Base-by-base conservation (phyloP, 495 filamentous ascomycete genomes). In the Cercophora sp. region DNA sequence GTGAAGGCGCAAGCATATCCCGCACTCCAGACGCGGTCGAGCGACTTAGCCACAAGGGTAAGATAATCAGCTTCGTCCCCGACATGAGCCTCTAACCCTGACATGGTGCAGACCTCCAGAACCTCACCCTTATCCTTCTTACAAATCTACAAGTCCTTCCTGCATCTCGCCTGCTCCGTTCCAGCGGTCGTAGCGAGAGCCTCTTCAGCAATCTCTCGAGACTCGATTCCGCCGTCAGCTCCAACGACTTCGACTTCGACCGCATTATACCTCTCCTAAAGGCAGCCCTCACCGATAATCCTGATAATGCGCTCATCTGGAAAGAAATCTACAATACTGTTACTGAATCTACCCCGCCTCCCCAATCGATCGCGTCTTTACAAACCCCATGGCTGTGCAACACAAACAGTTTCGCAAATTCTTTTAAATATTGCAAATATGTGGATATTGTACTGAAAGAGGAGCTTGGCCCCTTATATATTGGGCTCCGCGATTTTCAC, bases 381-480 rank as follows among this genome's bases (percentile, higher is more conserved):
- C 65, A 79, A 59, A 76, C 70, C 2, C 70, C 63, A 55, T 71
- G 58, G 65, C 61, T 64, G 36, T 61, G 56, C 52, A 77, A 75
- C 48, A 70, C 67, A 40, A 60, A 65, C 59, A 70, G 70, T 53
- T 71, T 74, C 52, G 63, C 54, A 35, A 70, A 75, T 50, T 70
- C 68, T 18, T 75, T 68, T 19, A 64, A 78, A 59, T 51, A 70
- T 50, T 61, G 64, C 49, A 66, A 68, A 52, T 36, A 77, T 56
- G 49, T 77, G 27, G 67, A 76, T 58, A 48, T 37, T 24, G 59
- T 72, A 22, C 57, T 79, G 10, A 72, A 63, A 59, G 49, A 62
- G 53, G 69, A 74, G 48, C 58, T 75, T 42, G 62, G 69, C 23
- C 9, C 63, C 51, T 52, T 66, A 48, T 71, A 71, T 56, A 56